Evolutionary conservation across 2,329 filamentous ascomycete species (phyloP).

Genomic region (Beauveria sp.): DNA sequence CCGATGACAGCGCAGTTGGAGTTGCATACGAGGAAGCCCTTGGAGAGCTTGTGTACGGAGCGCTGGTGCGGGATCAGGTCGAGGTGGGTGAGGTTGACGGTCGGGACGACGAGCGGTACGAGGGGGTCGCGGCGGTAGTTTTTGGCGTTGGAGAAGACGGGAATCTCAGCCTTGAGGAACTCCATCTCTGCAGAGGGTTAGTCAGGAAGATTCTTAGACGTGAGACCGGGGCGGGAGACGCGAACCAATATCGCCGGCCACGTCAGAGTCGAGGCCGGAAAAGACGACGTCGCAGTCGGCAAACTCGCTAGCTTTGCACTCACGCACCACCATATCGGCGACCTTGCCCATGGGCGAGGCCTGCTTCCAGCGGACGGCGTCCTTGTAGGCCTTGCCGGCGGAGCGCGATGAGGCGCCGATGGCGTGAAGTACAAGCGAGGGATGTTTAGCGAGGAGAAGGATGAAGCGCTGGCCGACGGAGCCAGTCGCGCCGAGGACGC

Average conservation of each 20-base stretch:
- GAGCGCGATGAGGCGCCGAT: slow-evolving; percentile 85
- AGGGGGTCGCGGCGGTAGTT: slow-evolving; percentile 89
- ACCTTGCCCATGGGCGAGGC: slow-evolving; percentile 71
- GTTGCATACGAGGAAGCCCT: slow-evolving; percentile 94
- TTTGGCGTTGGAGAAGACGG: slow-evolving; percentile 96
- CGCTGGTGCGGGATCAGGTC: slow-evolving; percentile 86
- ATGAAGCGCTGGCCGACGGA: slow-evolving; percentile 95
- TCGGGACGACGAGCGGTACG: slow-evolving; percentile 89
- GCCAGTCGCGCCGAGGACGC: slow-evolving; percentile 84
- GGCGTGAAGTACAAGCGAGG: slow-evolving; percentile 76
- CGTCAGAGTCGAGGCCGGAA: slow-evolving; percentile 83
- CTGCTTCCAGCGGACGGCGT: slow-evolving; percentile 95
- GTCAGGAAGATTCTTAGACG: neutral
- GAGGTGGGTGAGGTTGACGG: slow-evolving; percentile 84
- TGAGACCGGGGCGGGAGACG: neutral
- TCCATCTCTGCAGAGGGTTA: slow-evolving; percentile 61
- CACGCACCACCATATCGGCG: slow-evolving; percentile 74
- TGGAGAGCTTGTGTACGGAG: slow-evolving; percentile 60
- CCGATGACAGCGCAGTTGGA: slow-evolving; percentile 97
- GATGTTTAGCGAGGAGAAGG: slow-evolving; percentile 80
- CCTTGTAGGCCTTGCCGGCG: slow-evolving; percentile 87
- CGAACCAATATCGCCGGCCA: slow-evolving; percentile 84
- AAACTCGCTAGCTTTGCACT: slow-evolving; percentile 78
- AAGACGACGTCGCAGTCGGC: slow-evolving; percentile 89
- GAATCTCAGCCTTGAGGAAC: slow-evolving; percentile 79